Conservation (phyloP, 176 grass and related monocot species). For the Lolium rigidum region DNA sequence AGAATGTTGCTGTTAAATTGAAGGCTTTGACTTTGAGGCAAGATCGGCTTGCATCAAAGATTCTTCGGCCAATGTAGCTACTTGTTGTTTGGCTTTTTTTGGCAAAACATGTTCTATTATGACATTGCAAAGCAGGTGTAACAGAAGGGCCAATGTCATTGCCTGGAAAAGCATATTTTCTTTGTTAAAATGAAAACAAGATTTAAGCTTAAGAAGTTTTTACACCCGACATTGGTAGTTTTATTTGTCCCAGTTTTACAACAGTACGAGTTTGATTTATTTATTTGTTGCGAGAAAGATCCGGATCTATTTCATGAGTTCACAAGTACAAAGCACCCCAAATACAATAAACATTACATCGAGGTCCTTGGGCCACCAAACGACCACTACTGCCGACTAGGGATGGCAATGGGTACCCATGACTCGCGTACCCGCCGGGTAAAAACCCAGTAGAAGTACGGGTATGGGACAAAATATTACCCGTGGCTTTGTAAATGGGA, state of each 20-base stretch:
- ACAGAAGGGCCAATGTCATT: neutral
- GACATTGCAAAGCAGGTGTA: slow-evolving; percentile 25
- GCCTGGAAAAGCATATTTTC: slow-evolving; percentile 5
- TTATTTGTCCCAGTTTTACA: neutral
- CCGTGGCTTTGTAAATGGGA: too few relatives aligned
- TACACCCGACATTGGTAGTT: slow-evolving; percentile 16
- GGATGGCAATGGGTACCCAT: too few relatives aligned
- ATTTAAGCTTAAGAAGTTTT: neutral
- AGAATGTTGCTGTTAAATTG: neutral
- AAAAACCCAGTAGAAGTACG: too few relatives aligned
- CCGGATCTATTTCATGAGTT: too few relatives aligned
- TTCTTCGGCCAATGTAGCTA: neutral
- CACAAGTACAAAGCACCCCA: too few relatives aligned
- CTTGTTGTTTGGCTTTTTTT: neutral
- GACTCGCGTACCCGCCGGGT: too few relatives aligned
- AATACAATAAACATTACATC: too few relatives aligned
- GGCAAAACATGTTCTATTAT: slow-evolving; percentile 9
- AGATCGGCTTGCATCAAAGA: neutral
- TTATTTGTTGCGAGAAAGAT: too few relatives aligned
- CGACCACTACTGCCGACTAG: too few relatives aligned
- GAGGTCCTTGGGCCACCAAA: too few relatives aligned
- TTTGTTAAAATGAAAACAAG: neutral
- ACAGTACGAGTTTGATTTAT: neutral
- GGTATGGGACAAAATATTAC: too few relatives aligned
- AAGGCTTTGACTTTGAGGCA: slow-evolving; percentile 11